A percentile compares a stretch with the other conserved stretches of the same genome.
phyloP scores from a whole-genome alignment of 805 yeast species.

The Kazachstania viticola region DNA sequence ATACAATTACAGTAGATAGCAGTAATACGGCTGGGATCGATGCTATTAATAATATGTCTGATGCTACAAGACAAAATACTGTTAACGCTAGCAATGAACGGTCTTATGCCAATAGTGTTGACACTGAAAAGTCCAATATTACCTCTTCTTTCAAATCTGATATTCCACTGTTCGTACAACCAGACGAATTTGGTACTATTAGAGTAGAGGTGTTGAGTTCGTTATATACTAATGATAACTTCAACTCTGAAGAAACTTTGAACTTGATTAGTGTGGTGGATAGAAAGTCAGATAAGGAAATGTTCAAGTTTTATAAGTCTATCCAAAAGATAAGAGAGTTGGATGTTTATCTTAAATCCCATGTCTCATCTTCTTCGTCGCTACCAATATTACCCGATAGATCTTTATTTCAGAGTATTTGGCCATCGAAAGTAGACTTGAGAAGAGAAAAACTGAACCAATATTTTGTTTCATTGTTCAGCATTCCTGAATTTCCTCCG shows the following conservation, averaged over 20 bases:
- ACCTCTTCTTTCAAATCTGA: slow-evolving; percentile 22
- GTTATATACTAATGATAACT: slow-evolving; percentile 27
- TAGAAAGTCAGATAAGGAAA: slow-evolving; percentile 46
- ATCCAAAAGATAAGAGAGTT: slow-evolving; percentile 48
- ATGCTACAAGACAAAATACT: no score
- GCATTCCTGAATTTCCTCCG: slow-evolving; percentile 47
- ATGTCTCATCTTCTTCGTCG: slow-evolving; percentile 33
- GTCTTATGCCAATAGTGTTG: slow-evolving; percentile 6
- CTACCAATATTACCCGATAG: slow-evolving; percentile 59
- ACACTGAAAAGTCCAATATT: slow-evolving; percentile 6
- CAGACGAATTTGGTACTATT: slow-evolving; percentile 44
- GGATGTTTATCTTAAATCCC: slow-evolving; percentile 49
- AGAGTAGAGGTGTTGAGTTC: slow-evolving; percentile 40
- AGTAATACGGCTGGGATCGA: not conserved
- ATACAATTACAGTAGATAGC: no score
- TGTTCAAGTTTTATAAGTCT: slow-evolving; percentile 65
- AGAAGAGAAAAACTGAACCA: slow-evolving; percentile 45
- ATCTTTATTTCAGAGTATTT: slow-evolving; percentile 35
- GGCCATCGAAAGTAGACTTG: slow-evolving; percentile 55
- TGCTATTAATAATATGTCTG: not conserved
- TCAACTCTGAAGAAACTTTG: slow-evolving; percentile 36
- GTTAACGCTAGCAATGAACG: slow-evolving; percentile 2
- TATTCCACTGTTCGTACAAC: slow-evolving; percentile 43
- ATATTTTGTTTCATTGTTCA: slow-evolving; percentile 46
- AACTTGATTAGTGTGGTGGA: slow-evolving; percentile 57